Evolutionary conservation across 2,329 filamentous ascomycete species (phyloP), one percentile per base, ranked within the genome.

Genomic region (Leptographium lundbergii): DNA sequence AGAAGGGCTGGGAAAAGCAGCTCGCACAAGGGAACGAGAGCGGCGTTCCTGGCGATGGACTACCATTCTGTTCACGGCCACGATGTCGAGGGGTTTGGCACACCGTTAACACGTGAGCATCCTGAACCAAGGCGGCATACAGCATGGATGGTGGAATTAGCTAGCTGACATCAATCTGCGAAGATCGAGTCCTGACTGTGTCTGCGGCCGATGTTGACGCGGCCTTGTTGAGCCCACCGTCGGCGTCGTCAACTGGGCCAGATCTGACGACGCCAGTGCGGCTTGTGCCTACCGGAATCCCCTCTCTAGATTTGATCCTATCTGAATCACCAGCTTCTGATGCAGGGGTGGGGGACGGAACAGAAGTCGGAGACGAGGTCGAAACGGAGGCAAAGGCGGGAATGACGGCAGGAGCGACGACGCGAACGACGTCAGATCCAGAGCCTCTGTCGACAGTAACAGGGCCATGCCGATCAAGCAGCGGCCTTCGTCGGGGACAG

Each of bases 121-220:
- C 32, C 36, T 50, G 42, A 22, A 17, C 10, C 6, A 52, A 19
- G 6, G 6, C n/a, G 2, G 9, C 17, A 25, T n/a, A 24, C 2
- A 11, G 14, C 22, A 34, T 11, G n/a, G 13, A 22, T 24, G 29
- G 17, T 45, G 13, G n/a, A 24, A 4, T 6, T 17, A 10, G 32
- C 17, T 19, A 7, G n/a, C 42, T 56, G 39, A 56, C 24, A 53
- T 19, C 4, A 6, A n/a, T 48, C 1, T 19, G 6, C 29, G 32
- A 65, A 91, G 87, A 91, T 73, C 83, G 88, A 57, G 75, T 92
- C 57, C 86, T 89, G 42, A 89, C 89, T 1, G 78, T 91, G 55
- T 89, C 87, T 22, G 89, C 88, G 34, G 87, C 87, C 1, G 80
- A 89, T 67, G 87, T 88, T 52, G 75, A 79, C 54, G 59, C 54